Percentiles rank a stretch among this genome's conserved stretches.
Conservation (phyloP, 1,284 basidiomycete genomes). For the Mycosarcoma mackinlayi region DNA sequence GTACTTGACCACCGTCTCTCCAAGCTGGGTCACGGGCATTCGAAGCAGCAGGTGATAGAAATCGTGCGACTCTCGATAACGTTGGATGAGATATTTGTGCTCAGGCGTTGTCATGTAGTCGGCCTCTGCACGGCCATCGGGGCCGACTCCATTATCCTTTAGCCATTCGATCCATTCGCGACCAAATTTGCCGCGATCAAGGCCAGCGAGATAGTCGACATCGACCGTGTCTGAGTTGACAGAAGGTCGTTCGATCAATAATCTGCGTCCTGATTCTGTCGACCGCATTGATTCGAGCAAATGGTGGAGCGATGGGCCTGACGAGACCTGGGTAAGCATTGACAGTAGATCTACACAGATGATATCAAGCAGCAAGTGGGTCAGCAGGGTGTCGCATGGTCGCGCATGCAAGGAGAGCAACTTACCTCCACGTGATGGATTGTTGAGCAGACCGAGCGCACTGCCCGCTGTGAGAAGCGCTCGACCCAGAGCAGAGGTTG, state of each 20-base stretch:
- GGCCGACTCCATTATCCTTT: constrained; percentile 87
- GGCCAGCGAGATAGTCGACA: constrained; percentile 75
- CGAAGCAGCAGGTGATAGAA: constrained; percentile 90
- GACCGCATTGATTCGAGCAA: constrained; percentile 83
- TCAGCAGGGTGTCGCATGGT: neutral
- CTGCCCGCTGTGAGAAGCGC: constrained; percentile 85
- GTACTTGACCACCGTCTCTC: constrained; percentile 94
- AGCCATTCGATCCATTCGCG: constrained; percentile 91
- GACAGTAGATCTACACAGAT: constrained; percentile 34
- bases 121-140: constrained; percentile 82
- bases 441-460: constrained; percentile 82
- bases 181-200: constrained; percentile 86
- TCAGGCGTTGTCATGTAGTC: constrained; percentile 85
- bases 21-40: constrained; percentile 87
- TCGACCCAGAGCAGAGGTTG: constrained; percentile 20
- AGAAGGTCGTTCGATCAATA: constrained; percentile 84
- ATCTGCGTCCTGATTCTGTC: constrained; percentile 73
- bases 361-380: neutral
- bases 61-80: constrained; percentile 95
- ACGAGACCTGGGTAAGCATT: constrained; percentile 57
- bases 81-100: constrained; percentile 83
- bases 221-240: constrained; percentile 83
- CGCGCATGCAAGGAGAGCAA: constrained; percentile 10
- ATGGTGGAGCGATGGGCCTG: constrained; percentile 76
- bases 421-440: constrained; percentile 87